Base-by-base conservation (phyloP, 2,329 filamentous ascomycete genomes). In the Penicillium sp. region DNA sequence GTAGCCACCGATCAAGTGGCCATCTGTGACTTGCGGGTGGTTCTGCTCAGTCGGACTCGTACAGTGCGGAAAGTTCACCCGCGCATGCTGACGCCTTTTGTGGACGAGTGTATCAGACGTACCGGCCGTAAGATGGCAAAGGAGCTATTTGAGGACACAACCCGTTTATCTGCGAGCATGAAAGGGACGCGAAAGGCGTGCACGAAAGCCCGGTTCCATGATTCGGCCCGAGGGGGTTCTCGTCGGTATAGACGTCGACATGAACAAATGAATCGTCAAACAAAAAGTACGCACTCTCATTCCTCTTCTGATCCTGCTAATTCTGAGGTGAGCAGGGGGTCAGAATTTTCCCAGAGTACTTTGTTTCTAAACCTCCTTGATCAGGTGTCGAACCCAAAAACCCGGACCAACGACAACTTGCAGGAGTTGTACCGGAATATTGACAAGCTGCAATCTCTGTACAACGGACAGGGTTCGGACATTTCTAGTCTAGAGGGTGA, bases 11-110 rank as follows among this genome's bases (percentile, higher is more conserved):
- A 62, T 32, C 48, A 52, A 3, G 27, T 44, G 1, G 42, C 42
- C 1, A 23, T 68, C 11, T 51, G 51, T 12, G 54, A 62, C 29
- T 44, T 69, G 8, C 55, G 61, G 1, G 37, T 50, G 1, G 38
- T 52, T 1, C 27, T 65, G 18, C 39, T 59, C 10, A 59, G 60
- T 34, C 60, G 59, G 13, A 63, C 54, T 3, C 41, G 49, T 7
- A 63, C 51, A 3, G 47, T 44, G 0, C 44, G 38, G 31, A 48
- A 50, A 0, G 44, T 50, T 8, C 42, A 37, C 2, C 42, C 47
- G 6, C 57, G 60, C 8, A 52, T 43, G 16, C 40, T 66, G 5
- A 45, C 55, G 15, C 23, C 41, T 1, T 63, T 62, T 17, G 39
- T 65, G 4, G 54, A 65, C 4, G 45, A 48, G 12, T 54, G 48